Evolutionary conservation across 306 rosid genomes (phyloP).

Genomic region (Begonia peltatifolia): DNA sequence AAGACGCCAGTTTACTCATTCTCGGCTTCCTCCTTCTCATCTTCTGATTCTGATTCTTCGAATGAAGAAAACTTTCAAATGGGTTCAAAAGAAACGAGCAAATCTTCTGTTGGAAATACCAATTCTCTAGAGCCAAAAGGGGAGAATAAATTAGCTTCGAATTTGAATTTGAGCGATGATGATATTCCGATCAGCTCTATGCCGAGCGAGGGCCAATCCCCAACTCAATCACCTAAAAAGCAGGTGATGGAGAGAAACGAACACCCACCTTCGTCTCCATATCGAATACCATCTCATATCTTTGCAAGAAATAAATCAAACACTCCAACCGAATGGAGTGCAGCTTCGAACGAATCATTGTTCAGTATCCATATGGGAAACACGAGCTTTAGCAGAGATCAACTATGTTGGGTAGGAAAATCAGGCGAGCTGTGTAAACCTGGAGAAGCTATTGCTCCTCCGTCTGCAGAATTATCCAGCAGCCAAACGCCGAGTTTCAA

Average conservation of each 20-base stretch:
- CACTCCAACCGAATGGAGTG: conserved; percentile 52
- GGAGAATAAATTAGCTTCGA: neutral
- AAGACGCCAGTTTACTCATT: no score
- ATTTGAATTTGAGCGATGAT: conserved; percentile 8
- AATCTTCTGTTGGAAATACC: neutral
- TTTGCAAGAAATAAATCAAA: conserved; percentile 36
- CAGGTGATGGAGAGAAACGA: conserved; percentile 52
- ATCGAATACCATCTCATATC: conserved; percentile 51
- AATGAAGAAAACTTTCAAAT: conserved; percentile 2
- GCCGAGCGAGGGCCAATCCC: conserved; percentile 7
- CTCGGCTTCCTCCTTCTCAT: conserved; percentile 2
- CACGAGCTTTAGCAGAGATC: conserved; percentile 52
- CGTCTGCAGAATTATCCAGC: conserved; percentile 16
- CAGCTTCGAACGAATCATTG: conserved; percentile 56
- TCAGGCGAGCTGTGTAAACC: conserved; percentile 27
- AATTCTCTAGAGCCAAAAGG: neutral
- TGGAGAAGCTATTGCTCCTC: conserved; percentile 12
- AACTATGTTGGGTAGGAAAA: conserved; percentile 12
- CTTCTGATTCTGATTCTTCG: conserved; percentile 5
- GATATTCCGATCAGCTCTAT: conserved; percentile 21
- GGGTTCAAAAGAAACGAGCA: conserved; percentile 3
- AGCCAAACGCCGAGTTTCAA: conserved; percentile 15
- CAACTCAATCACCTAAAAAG: conserved; percentile 30
- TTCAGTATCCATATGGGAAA: conserved; percentile 79
- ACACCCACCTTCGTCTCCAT: conserved; percentile 14